Evolutionary conservation across 352 stramenopile genomes (phyloP).

Genomic region (Globisporangium paddicum): DNA sequence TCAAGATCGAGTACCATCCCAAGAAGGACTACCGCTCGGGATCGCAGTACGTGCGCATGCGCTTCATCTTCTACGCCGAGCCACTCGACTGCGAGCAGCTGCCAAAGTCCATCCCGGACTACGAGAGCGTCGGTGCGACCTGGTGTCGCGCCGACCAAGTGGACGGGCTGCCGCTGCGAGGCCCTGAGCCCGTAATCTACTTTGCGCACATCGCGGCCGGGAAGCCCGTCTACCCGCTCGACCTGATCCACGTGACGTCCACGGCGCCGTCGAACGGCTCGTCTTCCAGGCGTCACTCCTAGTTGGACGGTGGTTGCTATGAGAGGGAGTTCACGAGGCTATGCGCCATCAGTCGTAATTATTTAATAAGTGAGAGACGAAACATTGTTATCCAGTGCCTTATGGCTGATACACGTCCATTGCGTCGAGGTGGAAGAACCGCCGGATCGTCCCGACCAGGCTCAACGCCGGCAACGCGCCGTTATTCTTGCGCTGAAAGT

Average conservation of each 20-base stretch:
- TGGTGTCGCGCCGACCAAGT: slow-evolving; percentile 79
- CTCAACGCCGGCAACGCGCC: slow-evolving; percentile 44
- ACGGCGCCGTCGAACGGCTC: slow-evolving; percentile 20
- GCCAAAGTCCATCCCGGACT: slow-evolving; percentile 86
- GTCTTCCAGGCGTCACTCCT: slow-evolving; percentile 6
- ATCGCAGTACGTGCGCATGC: slow-evolving; percentile 79
- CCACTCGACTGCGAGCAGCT: slow-evolving; percentile 70
- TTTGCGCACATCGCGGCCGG: slow-evolving; percentile 68
- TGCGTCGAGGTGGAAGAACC: slow-evolving; percentile 59
- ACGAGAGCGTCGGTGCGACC: slow-evolving; percentile 76
- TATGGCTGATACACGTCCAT: slow-evolving; percentile 60
- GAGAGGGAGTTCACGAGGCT: background rate
- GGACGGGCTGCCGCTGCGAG: slow-evolving; percentile 52
- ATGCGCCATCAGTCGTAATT: background rate
- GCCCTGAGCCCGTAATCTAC: slow-evolving; percentile 67
- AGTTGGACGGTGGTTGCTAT: background rate
- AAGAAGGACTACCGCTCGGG: slow-evolving; percentile 71
- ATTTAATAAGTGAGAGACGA: too few relatives aligned
- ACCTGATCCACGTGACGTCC: slow-evolving; percentile 65
- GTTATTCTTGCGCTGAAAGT: slow-evolving; percentile 71
- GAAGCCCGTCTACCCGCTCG: slow-evolving; percentile 71
- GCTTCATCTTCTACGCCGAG: slow-evolving; percentile 82
- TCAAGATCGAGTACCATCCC: slow-evolving; percentile 85
- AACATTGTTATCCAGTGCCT: too few relatives aligned
- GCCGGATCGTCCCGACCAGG: slow-evolving; percentile 55